Evolutionary conservation across 2,329 filamentous ascomycete species (phyloP), one percentile per base, ranked within the genome.

Genomic region (Aureobasidium mangrovei): DNA sequence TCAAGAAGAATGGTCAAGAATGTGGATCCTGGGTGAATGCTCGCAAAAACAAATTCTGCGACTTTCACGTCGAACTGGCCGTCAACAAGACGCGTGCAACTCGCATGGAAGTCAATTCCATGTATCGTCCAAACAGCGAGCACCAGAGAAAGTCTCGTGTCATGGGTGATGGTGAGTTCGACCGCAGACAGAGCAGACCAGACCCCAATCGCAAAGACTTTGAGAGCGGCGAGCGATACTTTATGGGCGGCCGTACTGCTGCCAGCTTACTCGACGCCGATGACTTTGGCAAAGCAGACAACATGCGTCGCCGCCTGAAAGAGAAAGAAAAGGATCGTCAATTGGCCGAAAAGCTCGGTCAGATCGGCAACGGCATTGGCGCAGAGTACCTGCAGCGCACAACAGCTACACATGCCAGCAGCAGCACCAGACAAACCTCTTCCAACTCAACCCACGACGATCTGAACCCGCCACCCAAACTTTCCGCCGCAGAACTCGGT

Each of bases 1-100:
- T 89, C 59, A 89, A 87, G 67, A 91, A 87, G 64, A 89, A 96
- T 65, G 91, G 93, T 38, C 79, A 86, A 55, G 73, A 79, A 44
- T 98, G 93, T 69, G 82, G 80, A 33, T 74, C 80, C 29, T 98
- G 93, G 93, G 78, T 98, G 57, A 91, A 98, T 68, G 82, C 81
- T 60, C 83, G 89, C 52, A 88, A 90, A 63, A 95, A 91, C 0
- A 84, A 95, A 62, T 88, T 86, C 66, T 98, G 93, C 71, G 90
- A 95, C 60, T 98, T 86, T 62, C 93, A 98, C 69, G 82, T 95
- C 60, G 90, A 94, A 62, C 75, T 88, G 28, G 85, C 88, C 28
- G 73, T 97, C 3, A 80, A 83, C 53, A 91, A 88, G 65, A 80
- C 82, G 65, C 77, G 81, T 31, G 75, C 81, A 8, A 75, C 77